phyloP scores from a whole-genome alignment of 192 early-diverging fungal genomes.

The Gonapodya prolifera region DNA sequence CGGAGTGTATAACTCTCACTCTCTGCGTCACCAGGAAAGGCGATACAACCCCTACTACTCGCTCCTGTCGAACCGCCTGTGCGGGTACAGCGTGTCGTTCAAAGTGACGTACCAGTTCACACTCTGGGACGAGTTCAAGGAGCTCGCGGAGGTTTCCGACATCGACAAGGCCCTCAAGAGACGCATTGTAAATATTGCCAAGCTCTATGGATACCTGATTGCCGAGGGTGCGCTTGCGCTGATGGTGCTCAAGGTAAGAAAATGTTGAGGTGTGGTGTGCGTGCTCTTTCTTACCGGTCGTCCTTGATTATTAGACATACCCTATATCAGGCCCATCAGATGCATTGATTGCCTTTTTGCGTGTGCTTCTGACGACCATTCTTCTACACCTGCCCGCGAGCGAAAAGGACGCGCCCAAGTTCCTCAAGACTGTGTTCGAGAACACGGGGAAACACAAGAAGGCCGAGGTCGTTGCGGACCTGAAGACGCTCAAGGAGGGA shows the following conservation, averaged over 20 bases:
- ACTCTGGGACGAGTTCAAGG: constrained; percentile 90
- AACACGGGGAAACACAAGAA: constrained; percentile 8
- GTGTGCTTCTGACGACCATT: constrained; percentile 57
- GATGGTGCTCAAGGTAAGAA: constrained; percentile 46
- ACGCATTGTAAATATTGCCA: constrained; percentile 69
- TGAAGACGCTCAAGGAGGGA: constrained; percentile 60
- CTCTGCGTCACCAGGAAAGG: constrained; percentile 45
- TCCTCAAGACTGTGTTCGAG: constrained; percentile 17
- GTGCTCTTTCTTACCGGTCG: constrained; percentile 59
- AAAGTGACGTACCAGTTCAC: constrained; percentile 88
- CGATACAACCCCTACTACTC: constrained; percentile 91
- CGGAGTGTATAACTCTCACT: constrained; percentile 1
- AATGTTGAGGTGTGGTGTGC: constrained; percentile 23
- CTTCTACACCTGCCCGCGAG: constrained; percentile 40
- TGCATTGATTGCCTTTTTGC: constrained; percentile 46
- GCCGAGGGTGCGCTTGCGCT: constrained; percentile 55
- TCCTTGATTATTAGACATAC: neutral
- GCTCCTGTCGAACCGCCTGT: constrained; percentile 69
- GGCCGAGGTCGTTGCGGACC: constrained; percentile 33
- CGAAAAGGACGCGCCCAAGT: constrained; percentile 18
- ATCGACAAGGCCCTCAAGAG: constrained; percentile 35
- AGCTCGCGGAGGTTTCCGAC: constrained; percentile 45
- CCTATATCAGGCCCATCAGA: constrained; percentile 17
- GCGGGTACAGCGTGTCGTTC: constrained; percentile 60
- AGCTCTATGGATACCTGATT: constrained; percentile 72